Base-by-base conservation (phyloP, 1,284 basidiomycete genomes). In the Apiotrichum veenhuisii region DNA sequence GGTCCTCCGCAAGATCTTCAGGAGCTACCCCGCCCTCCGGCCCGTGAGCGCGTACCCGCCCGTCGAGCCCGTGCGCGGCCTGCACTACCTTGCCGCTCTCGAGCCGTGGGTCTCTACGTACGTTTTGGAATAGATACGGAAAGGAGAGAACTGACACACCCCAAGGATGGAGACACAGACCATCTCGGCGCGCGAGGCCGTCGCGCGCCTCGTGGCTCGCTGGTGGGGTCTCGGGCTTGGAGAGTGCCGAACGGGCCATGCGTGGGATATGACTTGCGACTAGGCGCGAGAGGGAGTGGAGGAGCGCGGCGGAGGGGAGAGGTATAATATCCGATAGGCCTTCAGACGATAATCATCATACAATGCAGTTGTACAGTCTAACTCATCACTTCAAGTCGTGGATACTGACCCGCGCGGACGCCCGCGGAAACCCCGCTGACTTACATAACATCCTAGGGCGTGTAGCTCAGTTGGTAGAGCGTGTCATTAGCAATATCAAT, bases 51-150 rank as follows among this genome's bases (percentile, higher is more conserved):
- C 71, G 11, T 94, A 89, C 77, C 85, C 91, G 18, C 85, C 88
- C 0, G 80, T 93, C 52, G 85, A 85, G 71, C 82, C 92, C 3
- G 85, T 85, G 55, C 78, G 82, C 46, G 87, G 87, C 3, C 59
- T 97, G 52, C 93, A 88, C 79, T 95, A 95, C 69, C 85, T 93
- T 45, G 94, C 93, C 63, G 84, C 89, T 0, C 87, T 95, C 66
- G 92, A 97, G 77, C 85, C 87, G 80, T 87, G 77, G 73, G 84
- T 83, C 14, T 64, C 59, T 27, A 75, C 74, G 73, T 74, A 57
- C 67, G 73, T 69, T 0, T 5, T 26, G 48, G 18, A 50, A 14
- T 47, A 23, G 15, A 88, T 3, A 2, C 8, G 20, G n/a, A n/a
- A n/a, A n/a, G n/a, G n/a, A n/a, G n/a, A n/a, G n/a, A n/a, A n/a